These are phyloP conservation scores for Cnidoscolus chayamansa DNA, from an alignment of 441 rosid genomes.

Conservation along the genomic window DNA sequence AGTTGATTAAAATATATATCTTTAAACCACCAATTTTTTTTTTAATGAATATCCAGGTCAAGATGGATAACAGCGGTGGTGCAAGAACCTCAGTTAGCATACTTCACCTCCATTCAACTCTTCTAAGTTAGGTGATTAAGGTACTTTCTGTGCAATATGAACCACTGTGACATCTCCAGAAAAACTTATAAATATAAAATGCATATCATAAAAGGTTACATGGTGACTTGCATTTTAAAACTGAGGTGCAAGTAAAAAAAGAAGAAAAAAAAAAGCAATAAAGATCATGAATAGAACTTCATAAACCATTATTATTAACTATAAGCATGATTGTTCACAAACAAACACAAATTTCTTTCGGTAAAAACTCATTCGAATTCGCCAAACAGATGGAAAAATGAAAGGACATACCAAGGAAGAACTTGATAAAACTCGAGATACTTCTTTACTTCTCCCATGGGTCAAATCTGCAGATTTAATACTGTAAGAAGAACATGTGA, in stretches of 20 bases:
- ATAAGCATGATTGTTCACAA: not conserved
- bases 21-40: not conserved
- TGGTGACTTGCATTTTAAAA: not conserved
- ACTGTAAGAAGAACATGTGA: conserved; percentile 36
- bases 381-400: conserved; percentile 2
- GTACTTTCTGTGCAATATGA: not conserved
- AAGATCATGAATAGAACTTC: not conserved
- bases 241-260: not conserved
- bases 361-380: conserved; percentile 6
- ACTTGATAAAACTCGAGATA: conserved; percentile 41
- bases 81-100: not conserved
- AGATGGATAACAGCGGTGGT: not conserved
- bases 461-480: conserved; percentile 40
- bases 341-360: not conserved
- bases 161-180: not conserved
- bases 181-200: not conserved
- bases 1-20: not conserved
- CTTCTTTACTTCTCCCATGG: conserved; percentile 38
- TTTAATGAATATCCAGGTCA: not conserved
- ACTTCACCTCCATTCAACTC: not conserved
- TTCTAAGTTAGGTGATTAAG: not conserved
- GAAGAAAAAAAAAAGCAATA: too few relatives aligned
- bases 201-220: not conserved
- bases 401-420: conserved; percentile 51
- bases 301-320: not conserved